These are phyloP conservation scores for Peribolospora baueri DNA, from an alignment of 768 basidiomycete genomes.

Conservation along the genomic window DNA sequence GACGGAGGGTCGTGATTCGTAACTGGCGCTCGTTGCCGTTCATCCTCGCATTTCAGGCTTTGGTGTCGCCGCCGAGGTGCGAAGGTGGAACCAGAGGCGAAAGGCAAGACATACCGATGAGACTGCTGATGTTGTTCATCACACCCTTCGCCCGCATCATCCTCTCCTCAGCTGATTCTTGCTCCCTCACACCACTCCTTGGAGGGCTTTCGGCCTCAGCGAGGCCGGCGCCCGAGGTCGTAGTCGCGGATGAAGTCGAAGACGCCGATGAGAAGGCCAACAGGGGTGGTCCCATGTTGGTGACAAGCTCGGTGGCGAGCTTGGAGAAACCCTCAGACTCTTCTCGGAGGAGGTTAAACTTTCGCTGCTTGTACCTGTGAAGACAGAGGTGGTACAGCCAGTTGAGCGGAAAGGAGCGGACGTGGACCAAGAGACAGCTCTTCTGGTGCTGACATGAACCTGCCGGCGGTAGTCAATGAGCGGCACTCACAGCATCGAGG, in stretches of 20 bases:
- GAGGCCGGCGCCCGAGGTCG: too few relatives aligned
- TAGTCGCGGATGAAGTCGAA: too few relatives aligned
- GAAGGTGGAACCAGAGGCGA: not conserved
- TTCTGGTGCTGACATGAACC: too few relatives aligned
- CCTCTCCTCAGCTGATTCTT: conserved; percentile 25
- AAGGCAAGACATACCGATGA: conserved; percentile 29
- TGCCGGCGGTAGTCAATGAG: too few relatives aligned
- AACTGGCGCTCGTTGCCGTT: too few relatives aligned
- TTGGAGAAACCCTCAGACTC: conserved; percentile 95
- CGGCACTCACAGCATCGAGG: too few relatives aligned
- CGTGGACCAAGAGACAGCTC: too few relatives aligned
- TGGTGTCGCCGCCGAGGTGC: too few relatives aligned
- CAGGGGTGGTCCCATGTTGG: conserved; percentile 50
- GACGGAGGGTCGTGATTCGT: not conserved
- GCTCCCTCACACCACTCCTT: not conserved
- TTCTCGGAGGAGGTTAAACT: conserved; percentile 90
- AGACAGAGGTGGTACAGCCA: not conserved
- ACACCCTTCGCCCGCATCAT: conserved; percentile 41
- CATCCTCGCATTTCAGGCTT: too few relatives aligned
- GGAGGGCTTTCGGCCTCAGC: not conserved
- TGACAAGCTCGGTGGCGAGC: conserved; percentile 57
- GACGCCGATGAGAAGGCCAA: conserved; percentile 29
- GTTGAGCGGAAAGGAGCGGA: too few relatives aligned
- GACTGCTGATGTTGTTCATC: conserved; percentile 57
- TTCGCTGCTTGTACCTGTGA: conserved; percentile 79